Evolutionary conservation across 805 yeast species (phyloP).

Genomic region (Candida ovalis): DNA sequence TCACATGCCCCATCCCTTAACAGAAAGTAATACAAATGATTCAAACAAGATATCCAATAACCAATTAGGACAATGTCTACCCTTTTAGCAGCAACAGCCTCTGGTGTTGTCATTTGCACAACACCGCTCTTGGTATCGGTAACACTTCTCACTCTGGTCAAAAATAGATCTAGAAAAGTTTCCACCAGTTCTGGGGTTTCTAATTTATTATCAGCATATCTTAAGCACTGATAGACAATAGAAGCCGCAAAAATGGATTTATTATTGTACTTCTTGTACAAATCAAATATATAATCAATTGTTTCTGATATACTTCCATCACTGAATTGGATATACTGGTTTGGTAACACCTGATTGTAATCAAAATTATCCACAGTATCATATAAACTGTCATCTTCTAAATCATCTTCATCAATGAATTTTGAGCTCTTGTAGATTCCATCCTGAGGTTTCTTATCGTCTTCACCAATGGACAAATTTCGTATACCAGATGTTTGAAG

Average conservation of each 20-base stretch:
- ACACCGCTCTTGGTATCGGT: constrained; percentile 61
- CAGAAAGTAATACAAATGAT: constrained; percentile 73
- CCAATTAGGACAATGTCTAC: constrained; percentile 68
- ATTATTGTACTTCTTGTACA: constrained; percentile 44
- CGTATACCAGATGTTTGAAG: constrained; percentile 37
- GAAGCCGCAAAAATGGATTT: constrained; percentile 63
- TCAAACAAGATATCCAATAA: constrained; percentile 84
- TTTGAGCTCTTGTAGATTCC: constrained; percentile 22
- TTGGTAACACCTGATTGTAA: constrained; percentile 50
- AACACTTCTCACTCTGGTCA: constrained; percentile 57
- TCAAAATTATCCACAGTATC: constrained; percentile 41
- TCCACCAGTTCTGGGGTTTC: constrained; percentile 54
- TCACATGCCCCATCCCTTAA: constrained; percentile 54
- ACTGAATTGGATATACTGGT: constrained; percentile 58
- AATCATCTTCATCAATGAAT: constrained; percentile 30
- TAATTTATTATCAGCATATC: constrained; percentile 60
- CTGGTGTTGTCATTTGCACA: constrained; percentile 23
- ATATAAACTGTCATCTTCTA: constrained; percentile 32
- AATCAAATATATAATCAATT: constrained; percentile 43
- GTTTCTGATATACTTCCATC: constrained; percentile 53
- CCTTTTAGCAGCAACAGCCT: constrained; percentile 27
- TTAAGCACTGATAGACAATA: constrained; percentile 61
- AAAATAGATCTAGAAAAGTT: constrained; percentile 55
- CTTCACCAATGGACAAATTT: constrained; percentile 11
- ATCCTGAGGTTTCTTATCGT: constrained; percentile 8